These are phyloP conservation scores for Houttuynia cordata DNA, from an alignment of 164 flowering plant genomes.

Conservation along the genomic window DNA sequence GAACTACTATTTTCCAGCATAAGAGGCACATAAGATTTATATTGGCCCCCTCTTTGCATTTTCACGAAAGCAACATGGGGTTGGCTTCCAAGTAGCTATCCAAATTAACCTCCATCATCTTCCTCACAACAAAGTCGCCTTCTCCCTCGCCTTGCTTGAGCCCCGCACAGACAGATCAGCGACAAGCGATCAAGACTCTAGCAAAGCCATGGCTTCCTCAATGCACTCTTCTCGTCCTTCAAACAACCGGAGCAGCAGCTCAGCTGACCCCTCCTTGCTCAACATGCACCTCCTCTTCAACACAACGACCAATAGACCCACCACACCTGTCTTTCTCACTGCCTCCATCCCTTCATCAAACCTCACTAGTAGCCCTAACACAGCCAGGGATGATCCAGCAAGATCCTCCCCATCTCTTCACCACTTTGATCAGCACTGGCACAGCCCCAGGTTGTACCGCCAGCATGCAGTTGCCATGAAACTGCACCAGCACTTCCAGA, in stretches of 20 bases:
- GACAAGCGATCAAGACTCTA: constrained; percentile 35
- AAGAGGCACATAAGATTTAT: too few species aligned
- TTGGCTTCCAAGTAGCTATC: constrained; percentile 18
- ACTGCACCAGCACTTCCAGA: constrained; percentile 55
- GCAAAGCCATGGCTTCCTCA: constrained; percentile 32
- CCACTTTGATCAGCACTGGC: constrained; percentile 22
- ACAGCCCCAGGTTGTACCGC: constrained; percentile 50
- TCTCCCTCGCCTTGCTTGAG: constrained; percentile 43
- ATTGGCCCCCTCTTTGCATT: too few species aligned
- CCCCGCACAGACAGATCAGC: constrained; percentile 62
- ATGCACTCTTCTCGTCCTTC: constrained; percentile 47
- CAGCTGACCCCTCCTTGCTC: constrained; percentile 60
- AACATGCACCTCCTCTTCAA: constrained; percentile 53
- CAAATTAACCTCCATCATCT: constrained; percentile 30
- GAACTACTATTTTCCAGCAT: too few species aligned
- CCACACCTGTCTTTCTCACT: constrained; percentile 23
- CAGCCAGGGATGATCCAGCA: constrained; percentile 36
- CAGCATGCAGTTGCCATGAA: constrained; percentile 62
- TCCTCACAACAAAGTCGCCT: constrained; percentile 41
- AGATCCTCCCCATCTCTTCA: constrained; percentile 38
- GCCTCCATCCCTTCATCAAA: constrained; percentile 47
- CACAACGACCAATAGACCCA: constrained; percentile 32
- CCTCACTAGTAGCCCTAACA: constrained; percentile 43
- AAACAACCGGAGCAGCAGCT: constrained; percentile 41
- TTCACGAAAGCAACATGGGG: constrained; percentile 8